Evolutionary conservation across 441 rosid genomes (phyloP), one percentile per base, ranked within the genome.

Genomic region (Erodium moschatum): DNA sequence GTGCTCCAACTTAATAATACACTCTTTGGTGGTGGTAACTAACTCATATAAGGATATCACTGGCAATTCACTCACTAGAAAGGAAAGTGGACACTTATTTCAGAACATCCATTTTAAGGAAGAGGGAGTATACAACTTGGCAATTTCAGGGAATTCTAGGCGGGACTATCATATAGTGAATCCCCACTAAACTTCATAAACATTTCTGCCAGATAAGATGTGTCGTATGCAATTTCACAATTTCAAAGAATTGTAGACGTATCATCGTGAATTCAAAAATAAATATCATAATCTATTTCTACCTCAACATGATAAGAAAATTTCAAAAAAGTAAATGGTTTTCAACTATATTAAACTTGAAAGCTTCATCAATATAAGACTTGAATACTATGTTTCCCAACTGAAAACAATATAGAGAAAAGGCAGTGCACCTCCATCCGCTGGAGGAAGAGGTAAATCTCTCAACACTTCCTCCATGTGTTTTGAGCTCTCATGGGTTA

Each of bases 401-500:
- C 61, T 16, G n/a, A 5, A 54, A 54, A 6, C 5, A 15, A 54
- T 18, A n/a, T 56, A 38, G 8, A 38, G 42, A 38, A 38, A 38
- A 6, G 6, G 5, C 42, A 38, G 42, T 6, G 9, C 6, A 91
- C 97, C 96, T 84, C 89, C 91, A 52, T 86, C 88, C 66, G 70
- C 70, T 50, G 88, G 83, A 15, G 86, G 87, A 56, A 81, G 79
- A 77, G 90, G 96, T 78, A 77, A 82, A 75, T 89, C 87, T 76
- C 67, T 84, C 79, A 91, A 82, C 70, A 91, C 85, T 65, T 84
- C 82, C 75, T 88, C 89, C 85, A 94, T 85, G 67, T 87, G 90
- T 75, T 81, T 85, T 78, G 83, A 77, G 73, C 97, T 91, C 74
- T 85, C 88, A 76, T 79, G 86, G 77, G 90, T 81, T 46, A 91